Conservation (phyloP, 495 filamentous ascomycete species). For the Neurospora tetraspora region DNA sequence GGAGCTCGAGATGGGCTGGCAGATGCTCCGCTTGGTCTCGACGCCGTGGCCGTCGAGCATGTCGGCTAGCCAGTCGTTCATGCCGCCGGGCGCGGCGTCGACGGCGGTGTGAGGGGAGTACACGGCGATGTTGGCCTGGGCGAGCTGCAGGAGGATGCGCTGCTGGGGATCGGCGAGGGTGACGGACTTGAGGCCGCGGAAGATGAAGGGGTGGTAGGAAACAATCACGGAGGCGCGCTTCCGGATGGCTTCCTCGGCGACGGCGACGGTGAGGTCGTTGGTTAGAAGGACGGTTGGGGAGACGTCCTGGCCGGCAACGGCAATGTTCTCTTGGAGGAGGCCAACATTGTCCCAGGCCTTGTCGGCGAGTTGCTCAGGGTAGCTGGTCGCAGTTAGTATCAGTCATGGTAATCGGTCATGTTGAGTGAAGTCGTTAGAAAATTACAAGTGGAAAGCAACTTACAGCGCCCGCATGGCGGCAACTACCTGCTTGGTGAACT, state of each 20-base stretch:
- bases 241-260: conserved; percentile 84
- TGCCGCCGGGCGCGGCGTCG: conserved; percentile 75
- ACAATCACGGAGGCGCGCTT: conserved; percentile 69
- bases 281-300: conserved; percentile 57
- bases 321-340: conserved; percentile 27
- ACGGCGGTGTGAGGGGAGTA: conserved; percentile 94
- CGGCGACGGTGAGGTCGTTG: conserved; percentile 79
- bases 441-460: conserved; percentile 19
- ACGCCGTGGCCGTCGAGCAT: conserved; percentile 42
- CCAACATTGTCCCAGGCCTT: conserved; percentile 82
- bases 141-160: conserved; percentile 67
- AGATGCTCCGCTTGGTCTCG: conserved; percentile 22
- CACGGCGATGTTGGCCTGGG: conserved; percentile 84
- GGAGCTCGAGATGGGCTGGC: conserved; percentile 24
- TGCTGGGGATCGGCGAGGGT: conserved; percentile 81
- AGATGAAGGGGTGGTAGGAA: conserved; percentile 95
- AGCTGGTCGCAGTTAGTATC: conserved; percentile 39
- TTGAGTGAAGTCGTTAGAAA: neutral
- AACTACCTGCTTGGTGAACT: conserved; percentile 71
- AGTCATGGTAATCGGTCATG: neutral
- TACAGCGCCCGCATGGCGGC: conserved; percentile 74
- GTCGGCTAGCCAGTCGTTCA: conserved; percentile 93
- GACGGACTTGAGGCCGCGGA: conserved; percentile 78
- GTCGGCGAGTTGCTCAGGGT: conserved; percentile 81
- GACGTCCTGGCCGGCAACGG: neutral